Evolutionary conservation across 2,329 filamentous ascomycete genomes (phyloP).

Genomic region (Exserohilum turcica): DNA sequence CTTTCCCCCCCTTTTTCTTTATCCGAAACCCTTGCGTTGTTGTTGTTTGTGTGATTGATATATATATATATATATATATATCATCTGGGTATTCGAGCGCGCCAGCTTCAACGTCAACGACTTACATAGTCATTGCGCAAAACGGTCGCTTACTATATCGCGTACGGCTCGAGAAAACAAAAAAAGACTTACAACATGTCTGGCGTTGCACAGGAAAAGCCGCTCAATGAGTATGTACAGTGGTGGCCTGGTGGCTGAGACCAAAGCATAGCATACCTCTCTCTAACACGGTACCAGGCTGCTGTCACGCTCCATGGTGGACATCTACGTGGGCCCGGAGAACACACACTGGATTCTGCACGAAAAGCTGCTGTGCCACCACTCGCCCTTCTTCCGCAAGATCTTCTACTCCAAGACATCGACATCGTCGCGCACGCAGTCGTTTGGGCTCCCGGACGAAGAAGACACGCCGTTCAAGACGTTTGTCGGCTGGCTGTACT

Average conservation of each 20-base stretch:
- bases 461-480: constrained; percentile 58
- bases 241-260: too few relatives aligned
- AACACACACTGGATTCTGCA: constrained; percentile 62
- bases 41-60: too few relatives aligned
- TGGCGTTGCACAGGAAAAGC: constrained; percentile 32
- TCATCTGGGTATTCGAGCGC: too few relatives aligned
- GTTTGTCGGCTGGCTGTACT: constrained; percentile 62
- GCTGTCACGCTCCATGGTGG: constrained; percentile 59
- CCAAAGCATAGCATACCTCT: neutral
- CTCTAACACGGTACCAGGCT: constrained; percentile 46
- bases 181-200: constrained; percentile 25
- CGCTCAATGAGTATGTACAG: constrained; percentile 46
- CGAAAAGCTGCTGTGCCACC: constrained; percentile 61
- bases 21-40: too few relatives aligned
- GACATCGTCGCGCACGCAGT: constrained; percentile 36
- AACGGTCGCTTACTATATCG: constrained; percentile 11
- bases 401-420: constrained; percentile 53
- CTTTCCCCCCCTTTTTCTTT: neutral
- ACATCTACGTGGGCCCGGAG: constrained; percentile 61
- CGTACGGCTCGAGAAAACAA: neutral
- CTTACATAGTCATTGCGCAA: constrained; percentile 3
- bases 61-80: too few relatives aligned
- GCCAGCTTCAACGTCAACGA: too few relatives aligned
- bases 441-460: constrained; percentile 58
- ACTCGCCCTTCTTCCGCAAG: constrained; percentile 60